Evolutionary conservation across 2,329 filamentous ascomycete genomes (phyloP), one percentile per base, ranked within the genome.

Genomic region (Colletotrichum tofieldiae): DNA sequence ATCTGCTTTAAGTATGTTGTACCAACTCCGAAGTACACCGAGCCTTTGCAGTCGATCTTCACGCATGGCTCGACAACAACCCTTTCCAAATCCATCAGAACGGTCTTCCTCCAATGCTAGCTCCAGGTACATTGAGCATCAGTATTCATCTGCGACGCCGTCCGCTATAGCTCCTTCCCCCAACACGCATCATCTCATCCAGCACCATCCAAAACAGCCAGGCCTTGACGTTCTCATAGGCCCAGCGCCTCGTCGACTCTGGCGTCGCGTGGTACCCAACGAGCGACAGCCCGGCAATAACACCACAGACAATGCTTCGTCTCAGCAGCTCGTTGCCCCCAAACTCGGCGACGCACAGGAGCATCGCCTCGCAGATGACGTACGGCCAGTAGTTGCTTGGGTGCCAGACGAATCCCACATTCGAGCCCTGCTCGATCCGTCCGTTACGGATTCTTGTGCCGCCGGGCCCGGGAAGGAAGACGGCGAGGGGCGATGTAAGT

Each of bases 311-410:
- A 32, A 76, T 65, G 37, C 52, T 51, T 23, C 75, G 66, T 16
- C 75, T 67, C 59, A 76, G 37, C 49, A 73, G 49, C 66, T 77
- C 75, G 52, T 37, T 72, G 5, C 71, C 67, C 5, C 75, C 75
- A 20, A 75, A 77, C 66, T 77, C 75, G 55, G 75, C 75, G 41
- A 74, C 56, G n/a, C 16, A 39, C 12, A 77, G 65, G n/a, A 76
- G 71, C 60, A 72, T 37, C 11, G 73, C 63, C 73, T 77, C 75
- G 61, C 74, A 75, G 20, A 67, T 20, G 14, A 68, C 74, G 55
- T 61, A 75, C 5, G 73, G 67, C 75, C 75, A 77, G 69, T 76
- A 77, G 41, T 74, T 67, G 52, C 49, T 64, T 8, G 75, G 71
- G 16, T 73, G 73, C 75, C 75, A 77, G 14, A 77, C 67, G 29